Percentiles rank a stretch among this genome's conserved stretches.
Conservation (phyloP, 2,329 filamentous ascomycete species). For the Aureobasidium sp. region DNA sequence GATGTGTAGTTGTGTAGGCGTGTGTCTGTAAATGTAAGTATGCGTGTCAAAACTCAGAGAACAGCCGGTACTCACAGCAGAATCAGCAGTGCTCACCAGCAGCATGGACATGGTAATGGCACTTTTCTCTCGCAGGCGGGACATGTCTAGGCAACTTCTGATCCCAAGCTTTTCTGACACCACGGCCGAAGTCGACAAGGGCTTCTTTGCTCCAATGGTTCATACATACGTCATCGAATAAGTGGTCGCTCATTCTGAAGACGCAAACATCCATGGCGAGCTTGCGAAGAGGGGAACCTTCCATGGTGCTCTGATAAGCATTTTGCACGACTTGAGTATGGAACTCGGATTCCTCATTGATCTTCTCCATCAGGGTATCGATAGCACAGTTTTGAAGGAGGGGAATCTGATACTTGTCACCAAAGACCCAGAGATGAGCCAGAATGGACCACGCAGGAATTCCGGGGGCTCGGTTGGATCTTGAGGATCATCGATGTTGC, state of each 20-base stretch:
- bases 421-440: slow-evolving; percentile 13
- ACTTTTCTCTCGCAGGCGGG: background rate
- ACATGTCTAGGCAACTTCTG: background rate
- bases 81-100: background rate
- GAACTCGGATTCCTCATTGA: background rate
- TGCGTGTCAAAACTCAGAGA: background rate
- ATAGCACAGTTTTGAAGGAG: slow-evolving; percentile 14
- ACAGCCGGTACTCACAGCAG: background rate
- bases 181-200: background rate
- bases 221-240: background rate
- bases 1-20: background rate
- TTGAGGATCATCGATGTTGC: too few species aligned
- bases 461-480: background rate
- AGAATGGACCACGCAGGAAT: background rate
- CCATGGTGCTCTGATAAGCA: slow-evolving; percentile 11
- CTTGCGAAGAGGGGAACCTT: background rate
- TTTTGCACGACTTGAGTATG: background rate
- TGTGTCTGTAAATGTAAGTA: background rate
- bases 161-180: background rate
- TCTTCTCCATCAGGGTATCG: background rate
- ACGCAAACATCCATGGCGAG: slow-evolving; percentile 11
- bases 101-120: background rate
- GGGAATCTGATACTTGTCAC: slow-evolving; percentile 13
- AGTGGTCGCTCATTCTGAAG: background rate
- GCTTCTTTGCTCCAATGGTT: background rate